Percentiles rank a stretch among this genome's conserved stretches.
Conservation (phyloP, 257 asterid genomes). For the Scutellaria minor region DNA sequence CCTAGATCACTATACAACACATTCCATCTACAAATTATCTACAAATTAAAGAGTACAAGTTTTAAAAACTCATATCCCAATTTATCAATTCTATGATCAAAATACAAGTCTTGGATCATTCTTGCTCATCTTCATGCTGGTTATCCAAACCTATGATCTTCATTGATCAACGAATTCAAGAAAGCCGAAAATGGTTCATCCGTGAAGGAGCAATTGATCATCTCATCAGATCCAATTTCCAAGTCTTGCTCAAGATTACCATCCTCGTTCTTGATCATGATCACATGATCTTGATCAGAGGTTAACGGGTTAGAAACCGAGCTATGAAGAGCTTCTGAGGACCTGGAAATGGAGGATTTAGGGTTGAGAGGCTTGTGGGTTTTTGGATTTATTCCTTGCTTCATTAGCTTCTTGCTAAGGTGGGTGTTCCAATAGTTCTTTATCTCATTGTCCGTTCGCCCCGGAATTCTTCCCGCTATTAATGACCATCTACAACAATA, state of each 20-base stretch:
- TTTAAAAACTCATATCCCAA: background rate
- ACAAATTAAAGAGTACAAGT: too few relatives aligned
- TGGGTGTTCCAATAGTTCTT: slow-evolving; percentile 82
- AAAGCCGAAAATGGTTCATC: slow-evolving; percentile 65
- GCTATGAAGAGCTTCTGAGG: background rate
- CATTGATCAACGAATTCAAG: slow-evolving; percentile 68
- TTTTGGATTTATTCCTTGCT: slow-evolving; percentile 80
- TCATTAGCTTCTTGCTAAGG: slow-evolving; percentile 65
- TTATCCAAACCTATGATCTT: slow-evolving; percentile 46
- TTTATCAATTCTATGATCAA: background rate
- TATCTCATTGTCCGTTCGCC: slow-evolving; percentile 74
- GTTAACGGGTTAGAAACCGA: slow-evolving; percentile 13
- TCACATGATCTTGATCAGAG: slow-evolving; percentile 8
- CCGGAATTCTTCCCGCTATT: slow-evolving; percentile 83
- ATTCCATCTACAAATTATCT: too few relatives aligned
- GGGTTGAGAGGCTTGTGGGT: slow-evolving; percentile 62
- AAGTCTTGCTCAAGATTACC: background rate
- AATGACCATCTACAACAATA: slow-evolving; percentile 62
- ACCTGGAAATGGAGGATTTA: slow-evolving; percentile 10
- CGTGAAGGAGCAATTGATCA: slow-evolving; percentile 30
- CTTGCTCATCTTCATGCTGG: slow-evolving; percentile 25
- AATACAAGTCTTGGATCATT: background rate
- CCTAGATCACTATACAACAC: too few relatives aligned
- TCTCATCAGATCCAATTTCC: slow-evolving; percentile 33
- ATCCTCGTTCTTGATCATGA: slow-evolving; percentile 6